phyloP scores from a whole-genome alignment of 176 grass and related monocot genomes.

The Triticum dicoccoides region DNA sequence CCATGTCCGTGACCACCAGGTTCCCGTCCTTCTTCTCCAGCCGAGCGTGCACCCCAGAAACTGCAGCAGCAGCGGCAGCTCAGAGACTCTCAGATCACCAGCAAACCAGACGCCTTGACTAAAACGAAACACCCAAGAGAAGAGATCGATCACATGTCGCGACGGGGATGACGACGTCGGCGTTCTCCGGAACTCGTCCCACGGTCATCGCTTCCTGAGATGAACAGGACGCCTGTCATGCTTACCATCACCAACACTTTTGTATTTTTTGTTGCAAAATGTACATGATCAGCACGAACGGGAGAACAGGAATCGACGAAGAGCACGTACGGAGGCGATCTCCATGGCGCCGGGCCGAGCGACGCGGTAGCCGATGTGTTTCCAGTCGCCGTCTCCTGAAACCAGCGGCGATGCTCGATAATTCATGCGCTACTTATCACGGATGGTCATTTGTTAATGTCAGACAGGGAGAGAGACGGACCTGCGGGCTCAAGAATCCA shows the following conservation, averaged over 20 bases:
- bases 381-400: conserved; percentile 75
- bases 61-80: conserved; percentile 19
- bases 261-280: background rate
- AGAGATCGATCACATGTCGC: conserved; percentile 54
- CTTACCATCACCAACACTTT: background rate
- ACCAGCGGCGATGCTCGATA: background rate
- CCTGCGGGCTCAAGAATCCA: conserved; percentile 70
- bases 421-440: background rate
- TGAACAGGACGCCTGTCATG: background rate
- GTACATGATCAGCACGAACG: background rate
- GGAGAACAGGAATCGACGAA: background rate
- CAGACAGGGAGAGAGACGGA: background rate
- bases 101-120: background rate
- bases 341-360: conserved; percentile 62
- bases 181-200: conserved; percentile 59
- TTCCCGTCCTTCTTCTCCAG: conserved; percentile 62
- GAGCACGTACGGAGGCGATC: conserved; percentile 56
- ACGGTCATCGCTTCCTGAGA: conserved; percentile 54
- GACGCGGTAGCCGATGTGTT: conserved; percentile 77
- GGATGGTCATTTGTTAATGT: background rate
- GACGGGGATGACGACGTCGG: conserved; percentile 71
- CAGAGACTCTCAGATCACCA: background rate
- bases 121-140: background rate
- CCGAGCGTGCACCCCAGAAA: conserved; percentile 67
- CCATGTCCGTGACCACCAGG: conserved; percentile 70